Conservation (phyloP, 2,329 filamentous ascomycete species). For the Alternaria triticina region DNA sequence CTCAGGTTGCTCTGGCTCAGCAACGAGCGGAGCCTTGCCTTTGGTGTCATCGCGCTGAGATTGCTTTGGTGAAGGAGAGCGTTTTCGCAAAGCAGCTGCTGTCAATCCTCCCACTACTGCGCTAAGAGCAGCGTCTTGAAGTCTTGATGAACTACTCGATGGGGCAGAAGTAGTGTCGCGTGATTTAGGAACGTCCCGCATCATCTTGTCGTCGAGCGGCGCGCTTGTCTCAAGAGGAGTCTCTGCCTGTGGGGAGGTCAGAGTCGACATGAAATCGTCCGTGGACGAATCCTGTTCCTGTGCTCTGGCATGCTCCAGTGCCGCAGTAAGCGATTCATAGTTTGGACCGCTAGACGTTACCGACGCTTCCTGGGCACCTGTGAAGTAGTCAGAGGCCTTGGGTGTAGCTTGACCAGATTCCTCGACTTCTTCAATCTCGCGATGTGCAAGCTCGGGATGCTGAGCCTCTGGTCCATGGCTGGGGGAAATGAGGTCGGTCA, state of each 20-base stretch:
- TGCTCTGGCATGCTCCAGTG: slow-evolving; percentile 24
- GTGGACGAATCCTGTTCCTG: slow-evolving; percentile 20
- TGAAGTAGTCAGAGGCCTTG: slow-evolving; percentile 62
- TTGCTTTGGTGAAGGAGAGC: slow-evolving; percentile 21
- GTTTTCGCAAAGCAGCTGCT: slow-evolving; percentile 22
- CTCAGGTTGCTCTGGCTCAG: slow-evolving; percentile 11
- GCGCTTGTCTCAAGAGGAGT: slow-evolving; percentile 33
- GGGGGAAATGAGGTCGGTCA: slow-evolving; percentile 25
- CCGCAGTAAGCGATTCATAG: slow-evolving; percentile 31
- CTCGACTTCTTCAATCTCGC: slow-evolving; percentile 54
- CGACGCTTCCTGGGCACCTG: slow-evolving; percentile 15
- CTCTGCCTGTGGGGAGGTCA: slow-evolving; percentile 12
- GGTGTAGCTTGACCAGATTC: slow-evolving; percentile 73
- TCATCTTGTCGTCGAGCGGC: slow-evolving; percentile 32
- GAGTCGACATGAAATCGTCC: slow-evolving; percentile 13
- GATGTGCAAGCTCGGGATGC: slow-evolving; percentile 32
- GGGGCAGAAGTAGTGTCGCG: slow-evolving; percentile 23
- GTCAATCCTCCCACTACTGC: slow-evolving; percentile 34
- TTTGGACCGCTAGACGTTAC: slow-evolving; percentile 18
- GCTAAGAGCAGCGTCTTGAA: slow-evolving; percentile 40
- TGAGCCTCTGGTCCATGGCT: slow-evolving; percentile 22
- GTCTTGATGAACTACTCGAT: slow-evolving; percentile 26
- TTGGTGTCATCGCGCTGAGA: slow-evolving; percentile 23
- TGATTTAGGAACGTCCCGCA: slow-evolving; percentile 17
- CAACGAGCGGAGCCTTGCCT: slow-evolving; percentile 9